Base-by-base conservation (phyloP, 169 alveolate species). In the Cryptosporidium parvum region DNA sequence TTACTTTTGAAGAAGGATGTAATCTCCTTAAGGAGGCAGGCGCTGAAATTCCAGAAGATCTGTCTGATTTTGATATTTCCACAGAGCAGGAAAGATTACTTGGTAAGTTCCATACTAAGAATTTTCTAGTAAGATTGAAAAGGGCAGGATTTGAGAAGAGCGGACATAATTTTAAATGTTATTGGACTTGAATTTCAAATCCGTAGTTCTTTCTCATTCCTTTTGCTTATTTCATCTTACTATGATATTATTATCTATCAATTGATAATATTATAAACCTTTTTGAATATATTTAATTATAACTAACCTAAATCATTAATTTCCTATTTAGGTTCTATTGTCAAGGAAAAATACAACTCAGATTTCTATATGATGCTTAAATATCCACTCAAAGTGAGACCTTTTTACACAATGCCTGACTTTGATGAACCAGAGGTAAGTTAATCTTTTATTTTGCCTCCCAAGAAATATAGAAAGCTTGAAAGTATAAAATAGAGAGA, bases 401-500 rank as follows among this genome's bases (percentile, higher is more conserved):
- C 99, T 29, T 99, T 98, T 95, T 98, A 99, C 94, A 96, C 99
- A 44, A 98, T 99, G 99, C 98, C 99, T 26, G 93, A 96, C 86
- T 96, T 96, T 33, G 91, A 84, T 33, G 98, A 97, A 85, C 97
- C 96, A 14, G 94, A 94, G 52, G 95, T 94, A 91, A 95, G 97
- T 70, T 71, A 16, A 16, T 2, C 7, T 3, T 51, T 29, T 2
- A 31, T 31, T 56, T 21, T 18, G 35, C 26, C 31, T 48, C 42
- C 26, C 21, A 48, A 14, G 21, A 48, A 16, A 48, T 48, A 16
- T 48, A 14, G 53, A 45, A 4, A 39, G 10, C 45, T 39, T 39
- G 10, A 39, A 8, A 39, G 45, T 8, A 39, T 39, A 39, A 2
- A 39, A 35, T 35, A 10, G 14, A 12, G 37, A n/a, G 26, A 21